Evolutionary conservation across 2,329 filamentous ascomycete genomes (phyloP).

Genomic region (Exophiala xenobiotica): DNA sequence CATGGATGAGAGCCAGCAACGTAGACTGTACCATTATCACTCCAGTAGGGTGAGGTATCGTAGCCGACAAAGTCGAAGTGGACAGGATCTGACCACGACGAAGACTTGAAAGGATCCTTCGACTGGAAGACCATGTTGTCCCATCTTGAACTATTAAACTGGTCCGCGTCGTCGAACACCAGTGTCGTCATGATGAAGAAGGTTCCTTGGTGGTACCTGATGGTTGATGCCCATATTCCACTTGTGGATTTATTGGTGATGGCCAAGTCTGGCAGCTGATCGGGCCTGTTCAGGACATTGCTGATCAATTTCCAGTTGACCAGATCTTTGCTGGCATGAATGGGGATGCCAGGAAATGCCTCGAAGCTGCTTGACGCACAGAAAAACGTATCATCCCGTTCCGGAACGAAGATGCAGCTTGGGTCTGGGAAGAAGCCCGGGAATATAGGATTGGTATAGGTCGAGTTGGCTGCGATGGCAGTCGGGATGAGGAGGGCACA

Average conservation of each 20-base stretch:
- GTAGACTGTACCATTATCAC: conserved; percentile 56
- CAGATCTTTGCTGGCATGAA: conserved; percentile 5
- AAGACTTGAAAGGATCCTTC: conserved; percentile 44
- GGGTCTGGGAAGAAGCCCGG: neutral
- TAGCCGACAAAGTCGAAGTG: conserved; percentile 53
- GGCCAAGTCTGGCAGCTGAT: neutral
- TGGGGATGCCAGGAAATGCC: conserved; percentile 1
- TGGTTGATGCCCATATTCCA: neutral
- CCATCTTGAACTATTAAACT: neutral
- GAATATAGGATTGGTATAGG: neutral
- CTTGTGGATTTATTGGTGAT: neutral
- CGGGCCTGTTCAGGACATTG: neutral
- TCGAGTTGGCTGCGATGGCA: neutral
- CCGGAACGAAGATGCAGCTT: neutral
- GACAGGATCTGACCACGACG: conserved; percentile 50
- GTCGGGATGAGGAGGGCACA: neutral
- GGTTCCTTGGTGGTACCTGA: conserved; percentile 38
- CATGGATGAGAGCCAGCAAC: conserved; percentile 39
- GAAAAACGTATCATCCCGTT: conserved; percentile 4
- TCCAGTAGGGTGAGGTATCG: conserved; percentile 58
- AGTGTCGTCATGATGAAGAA: conserved; percentile 44
- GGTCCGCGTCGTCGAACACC: conserved; percentile 28
- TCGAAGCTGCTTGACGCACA: conserved; percentile 5
- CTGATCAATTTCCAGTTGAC: conserved; percentile 2
- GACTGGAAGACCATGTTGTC: conserved; percentile 44